Evolutionary conservation across 2,329 filamentous ascomycete genomes (phyloP).

Genomic region (Dactylonectria macrodidyma): DNA sequence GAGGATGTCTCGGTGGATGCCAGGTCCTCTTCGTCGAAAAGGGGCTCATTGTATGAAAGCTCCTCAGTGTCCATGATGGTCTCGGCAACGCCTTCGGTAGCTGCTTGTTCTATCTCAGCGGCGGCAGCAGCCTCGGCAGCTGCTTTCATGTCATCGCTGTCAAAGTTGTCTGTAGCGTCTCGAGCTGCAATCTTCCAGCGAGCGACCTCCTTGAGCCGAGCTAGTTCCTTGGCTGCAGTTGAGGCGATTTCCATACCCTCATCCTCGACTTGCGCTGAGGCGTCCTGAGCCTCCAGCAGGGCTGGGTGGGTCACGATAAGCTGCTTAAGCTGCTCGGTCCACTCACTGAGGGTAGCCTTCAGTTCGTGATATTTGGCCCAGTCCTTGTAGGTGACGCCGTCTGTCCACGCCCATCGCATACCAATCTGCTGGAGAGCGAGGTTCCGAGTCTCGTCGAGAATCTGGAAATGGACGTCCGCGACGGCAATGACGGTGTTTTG

Average conservation of each 20-base stretch:
- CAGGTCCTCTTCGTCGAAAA: constrained; percentile 37
- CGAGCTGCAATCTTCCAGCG: constrained; percentile 84
- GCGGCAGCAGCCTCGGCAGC: constrained; percentile 62
- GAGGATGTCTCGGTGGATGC: constrained; percentile 33
- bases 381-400: constrained; percentile 95
- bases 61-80: constrained; percentile 45
- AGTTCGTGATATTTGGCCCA: constrained; percentile 96
- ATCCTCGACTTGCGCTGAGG: constrained; percentile 79
- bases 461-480: constrained; percentile 84
- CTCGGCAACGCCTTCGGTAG: constrained; percentile 43
- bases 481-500: constrained; percentile 78
- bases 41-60: constrained; percentile 50
- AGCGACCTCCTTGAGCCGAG: constrained; percentile 85
- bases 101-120: constrained; percentile 29
- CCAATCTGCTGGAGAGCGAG: constrained; percentile 92
- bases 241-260: constrained; percentile 86
- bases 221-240: constrained; percentile 83
- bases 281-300: constrained; percentile 77
- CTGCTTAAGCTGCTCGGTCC: constrained; percentile 85
- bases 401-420: constrained; percentile 96
- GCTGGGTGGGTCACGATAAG: constrained; percentile 82
- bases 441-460: constrained; percentile 86
- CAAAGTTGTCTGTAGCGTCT: constrained; percentile 86
- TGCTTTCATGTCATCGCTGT: constrained; percentile 74
- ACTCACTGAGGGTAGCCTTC: constrained; percentile 85